Conservation (phyloP, 805 yeast genomes). For the Wickerhamiella occidentalis region DNA sequence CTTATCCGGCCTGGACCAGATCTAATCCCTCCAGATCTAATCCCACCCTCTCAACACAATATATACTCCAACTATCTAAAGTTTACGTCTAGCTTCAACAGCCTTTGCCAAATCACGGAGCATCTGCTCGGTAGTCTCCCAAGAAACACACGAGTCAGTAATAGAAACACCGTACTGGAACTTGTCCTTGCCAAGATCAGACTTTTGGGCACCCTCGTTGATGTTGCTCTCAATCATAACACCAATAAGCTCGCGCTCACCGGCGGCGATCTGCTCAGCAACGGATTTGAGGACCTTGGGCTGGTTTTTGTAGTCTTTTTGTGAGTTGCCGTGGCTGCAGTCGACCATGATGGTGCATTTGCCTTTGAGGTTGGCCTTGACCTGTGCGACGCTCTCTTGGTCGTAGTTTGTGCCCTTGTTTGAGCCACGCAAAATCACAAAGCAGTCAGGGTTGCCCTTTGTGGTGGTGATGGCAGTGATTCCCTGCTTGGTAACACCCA, state of each 20-base stretch:
- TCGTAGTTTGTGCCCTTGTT: conserved; percentile 89
- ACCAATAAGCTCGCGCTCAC: conserved; percentile 75
- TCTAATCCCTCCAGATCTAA: no score
- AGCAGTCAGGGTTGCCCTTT: conserved; percentile 88
- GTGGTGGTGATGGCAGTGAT: conserved; percentile 93
- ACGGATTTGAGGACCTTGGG: conserved; percentile 80
- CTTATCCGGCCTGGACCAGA: no score
- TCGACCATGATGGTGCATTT: conserved; percentile 65
- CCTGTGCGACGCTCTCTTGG: conserved; percentile 58
- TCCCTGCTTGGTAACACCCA: conserved; percentile 96
- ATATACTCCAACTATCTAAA: no score
- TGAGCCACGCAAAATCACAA: conserved; percentile 93
- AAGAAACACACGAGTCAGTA: conserved; percentile 92
- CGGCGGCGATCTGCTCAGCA: conserved; percentile 67
- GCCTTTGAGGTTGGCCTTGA: conserved; percentile 50
- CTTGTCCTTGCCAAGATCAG: conserved; percentile 48
- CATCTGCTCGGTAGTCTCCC: conserved; percentile 79
- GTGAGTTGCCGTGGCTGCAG: conserved; percentile 96
- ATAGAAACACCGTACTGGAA: conserved; percentile 89
- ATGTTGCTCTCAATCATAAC: conserved; percentile 92
- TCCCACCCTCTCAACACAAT: no score
- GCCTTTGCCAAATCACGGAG: conserved; percentile 69
- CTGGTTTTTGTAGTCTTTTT: conserved; percentile 88
- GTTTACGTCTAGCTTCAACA: conserved; percentile 51
- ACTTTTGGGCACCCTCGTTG: conserved; percentile 80